Evolutionary conservation across 2,329 filamentous ascomycete species (phyloP).

Genomic region (Cladobotryum mycophilum): DNA sequence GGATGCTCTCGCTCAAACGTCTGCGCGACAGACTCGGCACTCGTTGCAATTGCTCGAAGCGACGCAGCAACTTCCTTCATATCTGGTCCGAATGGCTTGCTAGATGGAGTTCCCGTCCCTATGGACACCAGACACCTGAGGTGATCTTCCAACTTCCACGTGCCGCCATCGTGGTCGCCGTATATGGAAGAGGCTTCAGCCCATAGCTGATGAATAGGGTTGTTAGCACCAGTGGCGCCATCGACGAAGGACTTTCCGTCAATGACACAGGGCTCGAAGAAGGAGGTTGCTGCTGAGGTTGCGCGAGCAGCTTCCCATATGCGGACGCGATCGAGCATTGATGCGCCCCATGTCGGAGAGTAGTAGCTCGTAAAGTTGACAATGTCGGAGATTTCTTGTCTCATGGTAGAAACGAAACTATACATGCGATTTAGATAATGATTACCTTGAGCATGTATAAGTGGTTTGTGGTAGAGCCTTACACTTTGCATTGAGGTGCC

Average conservation of each 20-base stretch:
- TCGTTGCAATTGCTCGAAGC: no score
- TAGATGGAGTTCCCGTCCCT: slow-evolving; percentile 4
- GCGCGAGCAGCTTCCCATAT: slow-evolving; percentile 13
- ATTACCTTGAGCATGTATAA: no score
- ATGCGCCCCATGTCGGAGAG: neutral
- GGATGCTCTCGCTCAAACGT: no score
- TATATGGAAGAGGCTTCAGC: neutral
- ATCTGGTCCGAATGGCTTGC: neutral
- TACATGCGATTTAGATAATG: no score
- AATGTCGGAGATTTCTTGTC: no score
- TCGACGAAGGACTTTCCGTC: slow-evolving; percentile 1
- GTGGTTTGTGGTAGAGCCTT: no score
- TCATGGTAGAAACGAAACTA: no score
- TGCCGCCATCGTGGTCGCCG: neutral
- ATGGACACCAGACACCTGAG: slow-evolving; percentile 7
- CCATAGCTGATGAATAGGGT: slow-evolving; percentile 2
- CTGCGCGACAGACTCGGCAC: no score
- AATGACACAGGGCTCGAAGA: slow-evolving; percentile 6
- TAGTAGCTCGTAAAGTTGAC: neutral
- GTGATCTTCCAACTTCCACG: slow-evolving; percentile 2
- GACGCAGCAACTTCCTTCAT: no score
- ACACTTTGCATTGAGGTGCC: no score
- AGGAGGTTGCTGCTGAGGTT: slow-evolving; percentile 15
- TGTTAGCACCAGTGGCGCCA: slow-evolving; percentile 7
- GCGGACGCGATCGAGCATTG: neutral